phyloP scores from a whole-genome alignment of 2,329 filamentous ascomycete genomes.

The Hypoxylon rubiginosum region DNA sequence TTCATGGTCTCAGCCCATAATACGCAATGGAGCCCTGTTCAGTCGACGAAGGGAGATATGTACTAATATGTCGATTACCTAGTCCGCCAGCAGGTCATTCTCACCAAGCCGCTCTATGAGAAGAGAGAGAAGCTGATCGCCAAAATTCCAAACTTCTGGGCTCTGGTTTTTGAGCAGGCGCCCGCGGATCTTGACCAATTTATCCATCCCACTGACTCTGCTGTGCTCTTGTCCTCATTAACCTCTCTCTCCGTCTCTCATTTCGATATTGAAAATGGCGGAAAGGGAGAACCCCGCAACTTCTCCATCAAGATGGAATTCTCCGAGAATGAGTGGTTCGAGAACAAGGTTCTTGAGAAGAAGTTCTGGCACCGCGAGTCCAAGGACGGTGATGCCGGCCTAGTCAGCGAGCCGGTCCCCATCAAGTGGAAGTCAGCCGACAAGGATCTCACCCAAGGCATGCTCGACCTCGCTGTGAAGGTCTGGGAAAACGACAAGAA shows the following conservation, averaged over 20 bases:
- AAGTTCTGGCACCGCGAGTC: constrained; percentile 87
- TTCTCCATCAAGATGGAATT: constrained; percentile 85
- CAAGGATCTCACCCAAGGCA: constrained; percentile 85
- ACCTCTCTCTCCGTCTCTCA: constrained; percentile 78
- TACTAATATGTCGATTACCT: constrained; percentile 62
- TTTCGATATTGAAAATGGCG: constrained; percentile 78
- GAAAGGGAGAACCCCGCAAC: constrained; percentile 82
- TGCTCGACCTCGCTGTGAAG: constrained; percentile 79
- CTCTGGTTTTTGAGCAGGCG: constrained; percentile 89
- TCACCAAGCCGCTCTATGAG: constrained; percentile 79
- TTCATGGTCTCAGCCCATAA: constrained; percentile 10
- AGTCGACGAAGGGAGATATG: not conserved
- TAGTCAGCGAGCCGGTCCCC: constrained; percentile 89
- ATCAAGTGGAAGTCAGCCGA: constrained; percentile 86
- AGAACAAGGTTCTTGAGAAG: constrained; percentile 85
- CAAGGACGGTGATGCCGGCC: constrained; percentile 76
- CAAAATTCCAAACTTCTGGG: constrained; percentile 91
- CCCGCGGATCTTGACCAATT: constrained; percentile 89
- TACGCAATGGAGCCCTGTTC: not conserved
- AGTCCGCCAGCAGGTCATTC: constrained; percentile 80
- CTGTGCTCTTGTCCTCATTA: constrained; percentile 77
- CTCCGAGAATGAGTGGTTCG: constrained; percentile 83
- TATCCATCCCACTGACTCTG: constrained; percentile 84
- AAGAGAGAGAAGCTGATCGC: constrained; percentile 79
- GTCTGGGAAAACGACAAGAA: constrained; percentile 74